Evolutionary conservation across 768 basidiomycete genomes (phyloP).

Genomic region (Clathrus columnatus): DNA sequence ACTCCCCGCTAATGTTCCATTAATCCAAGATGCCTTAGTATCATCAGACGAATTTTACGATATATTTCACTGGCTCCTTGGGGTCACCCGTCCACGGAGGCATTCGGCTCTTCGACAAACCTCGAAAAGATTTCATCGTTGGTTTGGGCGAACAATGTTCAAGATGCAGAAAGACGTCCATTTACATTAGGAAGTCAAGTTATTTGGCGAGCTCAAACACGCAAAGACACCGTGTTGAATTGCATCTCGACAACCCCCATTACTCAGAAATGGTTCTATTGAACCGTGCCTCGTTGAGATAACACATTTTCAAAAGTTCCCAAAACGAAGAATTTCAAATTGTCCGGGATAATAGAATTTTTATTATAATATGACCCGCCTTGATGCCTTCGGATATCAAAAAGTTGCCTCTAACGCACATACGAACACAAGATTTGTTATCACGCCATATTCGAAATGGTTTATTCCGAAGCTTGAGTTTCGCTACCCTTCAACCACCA

Average conservation of each 20-base stretch:
- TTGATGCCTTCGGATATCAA: slow-evolving; percentile 7
- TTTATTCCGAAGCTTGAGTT: slow-evolving; percentile 13
- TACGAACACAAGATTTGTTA: not conserved
- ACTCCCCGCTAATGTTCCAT: slow-evolving; percentile 15
- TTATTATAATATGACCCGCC: slow-evolving; percentile 24
- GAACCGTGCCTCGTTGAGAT: slow-evolving; percentile 24
- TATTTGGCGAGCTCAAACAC: slow-evolving; percentile 41
- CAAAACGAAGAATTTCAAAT: slow-evolving; percentile 24
- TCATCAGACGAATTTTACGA: slow-evolving; percentile 44
- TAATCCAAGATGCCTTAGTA: slow-evolving; percentile 12
- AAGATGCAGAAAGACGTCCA: slow-evolving; percentile 18
- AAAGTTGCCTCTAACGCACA: not conserved
- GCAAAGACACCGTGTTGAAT: slow-evolving; percentile 37
- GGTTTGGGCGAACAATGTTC: slow-evolving; percentile 4
- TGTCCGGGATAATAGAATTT: slow-evolving; percentile 61
- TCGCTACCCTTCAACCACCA: not conserved
- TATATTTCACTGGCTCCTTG: slow-evolving; percentile 68
- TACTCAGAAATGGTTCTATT: not conserved
- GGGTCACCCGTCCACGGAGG: slow-evolving; percentile 62
- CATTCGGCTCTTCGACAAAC: slow-evolving; percentile 38
- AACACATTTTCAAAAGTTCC: slow-evolving; percentile 13
- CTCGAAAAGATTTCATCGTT: slow-evolving; percentile 34
- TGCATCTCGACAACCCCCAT: slow-evolving; percentile 43
- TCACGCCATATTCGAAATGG: slow-evolving; percentile 9
- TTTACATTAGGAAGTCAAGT: slow-evolving; percentile 58